These are phyloP conservation scores for Kingdonia uniflora DNA, from an alignment of 164 flowering plant species.

Conservation along the genomic window DNA sequence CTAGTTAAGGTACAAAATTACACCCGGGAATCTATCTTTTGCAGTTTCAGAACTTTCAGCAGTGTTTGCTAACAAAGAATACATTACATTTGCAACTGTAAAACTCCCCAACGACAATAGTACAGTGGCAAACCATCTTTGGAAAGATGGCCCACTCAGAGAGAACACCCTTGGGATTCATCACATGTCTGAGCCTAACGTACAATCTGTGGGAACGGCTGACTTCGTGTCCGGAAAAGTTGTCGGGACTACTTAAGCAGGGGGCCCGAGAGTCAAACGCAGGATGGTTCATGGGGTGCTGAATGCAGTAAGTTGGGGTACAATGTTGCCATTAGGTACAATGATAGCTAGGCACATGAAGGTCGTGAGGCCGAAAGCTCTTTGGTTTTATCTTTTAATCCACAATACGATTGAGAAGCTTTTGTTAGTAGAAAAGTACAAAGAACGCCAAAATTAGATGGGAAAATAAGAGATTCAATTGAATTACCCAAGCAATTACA, in stretches of 20 bases:
- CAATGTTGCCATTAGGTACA: too few relatives aligned
- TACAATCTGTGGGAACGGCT: conserved; percentile 23
- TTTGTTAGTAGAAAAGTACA: too few relatives aligned
- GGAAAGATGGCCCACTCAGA: conserved; percentile 3
- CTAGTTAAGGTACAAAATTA: background rate
- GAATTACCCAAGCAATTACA: too few relatives aligned
- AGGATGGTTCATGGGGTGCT: too few relatives aligned
- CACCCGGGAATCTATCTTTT: background rate
- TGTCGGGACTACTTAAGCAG: conserved; percentile 8
- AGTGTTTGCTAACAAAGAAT: background rate
- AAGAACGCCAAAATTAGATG: too few relatives aligned
- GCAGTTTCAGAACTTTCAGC: background rate
- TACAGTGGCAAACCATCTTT: background rate
- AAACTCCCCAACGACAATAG: background rate
- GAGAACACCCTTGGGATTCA: conserved; percentile 17
- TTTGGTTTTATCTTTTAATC: too few relatives aligned
- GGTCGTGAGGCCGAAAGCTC: too few relatives aligned
- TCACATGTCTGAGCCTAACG: conserved; percentile 15
- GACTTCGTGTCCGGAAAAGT: conserved; percentile 32
- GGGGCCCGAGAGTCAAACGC: conserved; percentile 10
- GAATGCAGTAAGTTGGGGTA: too few relatives aligned
- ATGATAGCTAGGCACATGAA: too few relatives aligned
- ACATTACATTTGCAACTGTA: background rate
- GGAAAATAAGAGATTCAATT: too few relatives aligned
- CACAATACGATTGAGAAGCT: too few relatives aligned